Percentiles rank a stretch among this genome's conserved stretches.
These are phyloP conservation scores for Kwoniella shandongensis DNA, from an alignment of 768 basidiomycete species.

Conservation along the genomic window DNA sequence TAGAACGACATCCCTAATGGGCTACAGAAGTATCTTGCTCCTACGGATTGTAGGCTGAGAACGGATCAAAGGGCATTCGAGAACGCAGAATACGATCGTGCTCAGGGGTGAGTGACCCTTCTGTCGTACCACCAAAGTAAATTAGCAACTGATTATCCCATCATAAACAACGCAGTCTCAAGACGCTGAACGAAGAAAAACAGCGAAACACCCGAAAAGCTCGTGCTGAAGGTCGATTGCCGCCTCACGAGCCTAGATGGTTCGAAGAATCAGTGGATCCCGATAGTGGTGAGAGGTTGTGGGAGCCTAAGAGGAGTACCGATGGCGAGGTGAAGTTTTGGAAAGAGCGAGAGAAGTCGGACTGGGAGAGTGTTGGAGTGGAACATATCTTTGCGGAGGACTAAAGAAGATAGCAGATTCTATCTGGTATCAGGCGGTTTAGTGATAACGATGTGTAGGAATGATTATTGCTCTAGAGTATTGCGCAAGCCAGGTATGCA, in stretches of 20 bases:
- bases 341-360: conserved; percentile 65
- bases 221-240: conserved; percentile 70
- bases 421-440: too few relatives aligned
- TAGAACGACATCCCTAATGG: conserved; percentile 75
- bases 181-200: conserved; percentile 64
- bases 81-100: conserved; percentile 75
- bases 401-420: background rate
- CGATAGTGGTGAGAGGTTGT: conserved; percentile 86
- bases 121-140: conserved; percentile 3
- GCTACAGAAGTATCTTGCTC: conserved; percentile 70
- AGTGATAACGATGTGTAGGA: too few relatives aligned
- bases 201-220: conserved; percentile 72
- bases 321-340: conserved; percentile 72
- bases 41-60: conserved; percentile 87
- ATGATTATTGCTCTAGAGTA: too few relatives aligned
- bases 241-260: conserved; percentile 82
- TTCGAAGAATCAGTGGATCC: conserved; percentile 77
- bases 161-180: conserved; percentile 24
- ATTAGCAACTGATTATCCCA: too few relatives aligned
- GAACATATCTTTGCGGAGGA: conserved; percentile 67
- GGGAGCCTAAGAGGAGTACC: conserved; percentile 65
- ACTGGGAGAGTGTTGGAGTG: conserved; percentile 58
- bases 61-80: conserved; percentile 96
- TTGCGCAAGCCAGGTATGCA: too few relatives aligned
- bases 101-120: conserved; percentile 65